Evolutionary conservation across 108 stramenopile species (phyloP), one percentile per base, ranked within the genome.

Genomic region (Fragilaria radians): DNA sequence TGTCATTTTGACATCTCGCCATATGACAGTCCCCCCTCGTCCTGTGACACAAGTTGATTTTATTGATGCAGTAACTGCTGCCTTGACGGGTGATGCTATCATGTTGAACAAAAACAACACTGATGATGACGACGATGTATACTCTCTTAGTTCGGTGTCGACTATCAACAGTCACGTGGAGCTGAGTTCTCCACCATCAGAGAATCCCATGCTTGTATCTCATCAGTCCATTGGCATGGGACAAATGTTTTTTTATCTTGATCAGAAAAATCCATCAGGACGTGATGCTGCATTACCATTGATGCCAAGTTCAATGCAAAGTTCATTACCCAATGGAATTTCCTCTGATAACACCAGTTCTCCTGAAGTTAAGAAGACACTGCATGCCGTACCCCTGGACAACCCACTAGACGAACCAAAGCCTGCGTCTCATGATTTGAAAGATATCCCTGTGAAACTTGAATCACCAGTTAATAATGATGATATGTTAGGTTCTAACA

Each of bases 111-210:
- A 14, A 11, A 14, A 42, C 14, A 14, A 14, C 36, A 14, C 36
- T 14, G 36, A 42, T 42, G 36, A 42, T 42, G 36, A 42, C 36
- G 36, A 42, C 36, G 36, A 42, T 42, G 36, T 11, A 42, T 42
- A 11, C 36, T 42, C 36, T 14, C 7, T 42, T 42, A 42, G 14
- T 11, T 11, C 36, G 14, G 36, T 42, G 36, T 42, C 36, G 14
- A 42, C 36, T 14, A 42, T 42, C 7, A 11, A 14, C 36, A 42
- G 36, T 14, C 36, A 14, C 7, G 36, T 42, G 14, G 36, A 42
- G 36, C 11, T 42, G 7, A 42, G 36, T 14, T 42, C 36, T 14
- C 36, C 36, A 42, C 7, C 36, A 11, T 11, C 7, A 42, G 36
- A 42, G 11, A 42, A 42, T 14, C 36, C 7, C 11, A 7, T 42